A percentile compares a stretch with the other conserved stretches of the same genome.
phyloP scores from a whole-genome alignment of 2,329 filamentous ascomycete genomes.

The Scytalidium lignicola region DNA sequence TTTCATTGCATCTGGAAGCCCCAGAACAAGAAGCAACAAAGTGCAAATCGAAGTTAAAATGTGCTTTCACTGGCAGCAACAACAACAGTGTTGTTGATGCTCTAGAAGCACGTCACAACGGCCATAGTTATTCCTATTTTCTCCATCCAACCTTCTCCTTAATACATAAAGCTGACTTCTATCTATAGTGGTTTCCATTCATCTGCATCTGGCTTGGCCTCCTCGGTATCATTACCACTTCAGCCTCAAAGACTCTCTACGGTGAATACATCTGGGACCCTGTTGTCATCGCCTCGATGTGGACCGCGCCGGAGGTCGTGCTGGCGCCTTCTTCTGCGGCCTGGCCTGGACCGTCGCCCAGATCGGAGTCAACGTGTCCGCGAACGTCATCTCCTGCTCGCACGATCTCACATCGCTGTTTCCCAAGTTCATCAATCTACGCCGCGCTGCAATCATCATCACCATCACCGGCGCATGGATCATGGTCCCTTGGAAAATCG shows the following conservation, averaged over 20 bases:
- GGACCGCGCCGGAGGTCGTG: slow-evolving; percentile 37
- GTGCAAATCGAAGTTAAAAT: too few species aligned
- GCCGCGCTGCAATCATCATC: slow-evolving; percentile 49
- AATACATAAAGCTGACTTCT: too few species aligned
- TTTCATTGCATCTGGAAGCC: too few species aligned
- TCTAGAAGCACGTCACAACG: too few species aligned
- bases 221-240: slow-evolving; percentile 53
- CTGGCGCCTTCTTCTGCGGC: slow-evolving; percentile 43
- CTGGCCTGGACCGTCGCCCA: slow-evolving; percentile 49
- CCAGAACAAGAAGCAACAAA: too few species aligned
- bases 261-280: slow-evolving; percentile 47
- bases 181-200: slow-evolving; percentile 23
- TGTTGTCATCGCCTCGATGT: slow-evolving; percentile 41
- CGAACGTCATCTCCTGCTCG: slow-evolving; percentile 48
- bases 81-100: too few species aligned
- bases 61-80: too few species aligned
- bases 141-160: too few species aligned
- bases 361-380: slow-evolving; percentile 51
- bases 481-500: slow-evolving; percentile 62
- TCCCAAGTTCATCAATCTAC: slow-evolving; percentile 50
- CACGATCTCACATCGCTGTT: slow-evolving; percentile 52
- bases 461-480: slow-evolving; percentile 51
- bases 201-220: slow-evolving; percentile 28
- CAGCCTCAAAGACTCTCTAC: slow-evolving; percentile 46
- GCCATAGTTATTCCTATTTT: too few species aligned